phyloP scores from a whole-genome alignment of 768 basidiomycete species.

The Roridomyces roridus region DNA sequence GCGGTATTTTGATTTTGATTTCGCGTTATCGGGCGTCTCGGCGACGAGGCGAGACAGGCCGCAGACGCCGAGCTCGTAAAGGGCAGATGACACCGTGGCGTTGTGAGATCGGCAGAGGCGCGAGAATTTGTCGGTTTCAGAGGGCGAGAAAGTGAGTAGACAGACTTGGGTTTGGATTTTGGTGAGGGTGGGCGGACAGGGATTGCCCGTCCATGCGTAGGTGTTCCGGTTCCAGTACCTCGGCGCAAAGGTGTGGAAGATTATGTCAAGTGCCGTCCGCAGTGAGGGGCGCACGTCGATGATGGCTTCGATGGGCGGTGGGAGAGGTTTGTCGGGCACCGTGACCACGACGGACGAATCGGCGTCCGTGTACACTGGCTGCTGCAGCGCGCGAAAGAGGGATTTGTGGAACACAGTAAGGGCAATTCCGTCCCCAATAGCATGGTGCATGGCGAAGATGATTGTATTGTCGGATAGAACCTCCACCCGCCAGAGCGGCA shows the following conservation, averaged over 20 bases:
- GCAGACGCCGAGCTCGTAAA: background rate
- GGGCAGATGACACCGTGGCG: constrained; percentile 2
- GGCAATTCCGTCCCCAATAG: background rate
- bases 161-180: background rate
- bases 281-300: constrained; percentile 7
- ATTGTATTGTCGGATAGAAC: background rate
- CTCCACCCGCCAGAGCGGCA: constrained; percentile 10
- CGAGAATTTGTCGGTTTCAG: background rate
- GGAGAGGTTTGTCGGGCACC: background rate
- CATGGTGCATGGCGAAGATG: constrained; percentile 2
- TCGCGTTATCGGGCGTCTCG: too few relatives aligned
- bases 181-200: background rate
- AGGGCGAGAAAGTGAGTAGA: background rate
- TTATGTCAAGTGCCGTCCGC: too few relatives aligned
- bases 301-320: background rate
- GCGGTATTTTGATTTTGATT: background rate
- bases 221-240: too few relatives aligned
- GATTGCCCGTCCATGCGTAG: constrained; percentile 10
- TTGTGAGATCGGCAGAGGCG: background rate
- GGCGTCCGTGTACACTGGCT: background rate
- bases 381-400: background rate
- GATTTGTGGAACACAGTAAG: background rate
- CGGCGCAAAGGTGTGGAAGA: too few relatives aligned
- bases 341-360: background rate
- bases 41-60: background rate